Conservation (phyloP, 2,329 filamentous ascomycete genomes). For the Cercospora janseana region DNA sequence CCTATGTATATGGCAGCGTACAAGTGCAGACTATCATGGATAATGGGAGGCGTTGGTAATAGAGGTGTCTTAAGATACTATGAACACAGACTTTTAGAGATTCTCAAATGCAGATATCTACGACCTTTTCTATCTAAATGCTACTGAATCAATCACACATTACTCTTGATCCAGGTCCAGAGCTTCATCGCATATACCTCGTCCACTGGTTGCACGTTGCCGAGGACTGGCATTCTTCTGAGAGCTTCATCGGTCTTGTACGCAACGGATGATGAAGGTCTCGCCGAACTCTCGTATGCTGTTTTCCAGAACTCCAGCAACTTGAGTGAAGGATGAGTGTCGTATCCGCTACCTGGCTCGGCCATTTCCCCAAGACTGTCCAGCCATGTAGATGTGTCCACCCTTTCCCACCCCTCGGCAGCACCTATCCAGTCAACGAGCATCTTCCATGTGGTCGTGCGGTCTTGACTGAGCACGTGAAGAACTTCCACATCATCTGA, state of each 20-base stretch:
- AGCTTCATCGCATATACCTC: slow-evolving; percentile 46
- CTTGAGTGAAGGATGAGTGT: slow-evolving; percentile 49
- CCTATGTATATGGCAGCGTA: too few species aligned
- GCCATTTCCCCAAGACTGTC: slow-evolving; percentile 38
- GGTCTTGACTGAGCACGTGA: slow-evolving; percentile 52
- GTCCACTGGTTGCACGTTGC: slow-evolving; percentile 42
- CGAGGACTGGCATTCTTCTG: slow-evolving; percentile 38
- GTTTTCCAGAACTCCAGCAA: slow-evolving; percentile 53
- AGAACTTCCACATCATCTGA: slow-evolving; percentile 38
- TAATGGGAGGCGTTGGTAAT: too few species aligned
- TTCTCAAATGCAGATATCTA: too few species aligned
- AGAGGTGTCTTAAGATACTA: too few species aligned
- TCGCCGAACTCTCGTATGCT: slow-evolving; percentile 36
- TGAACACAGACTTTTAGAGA: too few species aligned
- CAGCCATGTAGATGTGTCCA: slow-evolving; percentile 46
- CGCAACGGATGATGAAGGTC: not conserved
- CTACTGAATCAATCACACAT: too few species aligned
- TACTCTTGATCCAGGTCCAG: slow-evolving; percentile 43
- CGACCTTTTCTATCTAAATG: too few species aligned
- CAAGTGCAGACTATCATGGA: too few species aligned
- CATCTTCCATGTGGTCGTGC: slow-evolving; percentile 45
- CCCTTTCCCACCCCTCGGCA: slow-evolving; percentile 41
- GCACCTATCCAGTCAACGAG: slow-evolving; percentile 49
- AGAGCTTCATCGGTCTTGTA: slow-evolving; percentile 5
- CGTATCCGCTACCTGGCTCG: slow-evolving; percentile 39